Evolutionary conservation across 768 basidiomycete genomes (phyloP), one percentile per base, ranked within the genome.

Genomic region (Lactifluus pinguis): DNA sequence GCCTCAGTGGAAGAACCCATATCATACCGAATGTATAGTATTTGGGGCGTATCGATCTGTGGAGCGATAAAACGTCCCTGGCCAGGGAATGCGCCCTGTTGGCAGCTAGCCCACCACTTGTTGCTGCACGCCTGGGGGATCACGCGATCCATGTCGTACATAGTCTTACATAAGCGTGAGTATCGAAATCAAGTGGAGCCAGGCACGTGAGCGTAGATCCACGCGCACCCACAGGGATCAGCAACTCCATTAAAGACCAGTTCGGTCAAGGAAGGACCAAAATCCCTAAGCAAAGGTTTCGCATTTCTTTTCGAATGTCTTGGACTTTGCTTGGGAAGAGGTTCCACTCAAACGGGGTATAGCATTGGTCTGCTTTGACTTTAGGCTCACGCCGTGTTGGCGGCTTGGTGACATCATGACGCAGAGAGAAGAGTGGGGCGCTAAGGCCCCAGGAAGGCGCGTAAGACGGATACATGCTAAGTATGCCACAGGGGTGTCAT

Each of bases 321-420:
- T 21, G 41, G 17, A 30, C 21, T 30, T 25, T 21, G 41, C 45
- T 52, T 38, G 25, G 39, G n/a, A 8, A 29, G 13, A 13, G 3
- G 25, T 30, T 30, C 19, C n/a, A 53, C 13, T 7, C 21, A 39
- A 13, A 48, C 7, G 5, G 39, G 14, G 10, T 29, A 51, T 34
- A 42, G 5, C 25, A 9, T 2, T 25, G 4, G 39, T 48, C 17
- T 14, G 10, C 44, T 51, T 62, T 44, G 61, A 15, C 47, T 58
- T 62, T 49, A 49, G 47, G 39, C 30, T 53, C 51, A 53, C 52
- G 49, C 60, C 54, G 9, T 53, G 7, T 47, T 30, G 15, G 44
- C 21, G 56, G 56, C n/a, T 32, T 29, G 3, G 15, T 61, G 60
- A 61, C 60, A 57, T 61, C 60, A 61, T 53, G 54, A 25, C 17